Base-by-base conservation (phyloP, 805 yeast genomes). In the Ogataea siamensis region DNA sequence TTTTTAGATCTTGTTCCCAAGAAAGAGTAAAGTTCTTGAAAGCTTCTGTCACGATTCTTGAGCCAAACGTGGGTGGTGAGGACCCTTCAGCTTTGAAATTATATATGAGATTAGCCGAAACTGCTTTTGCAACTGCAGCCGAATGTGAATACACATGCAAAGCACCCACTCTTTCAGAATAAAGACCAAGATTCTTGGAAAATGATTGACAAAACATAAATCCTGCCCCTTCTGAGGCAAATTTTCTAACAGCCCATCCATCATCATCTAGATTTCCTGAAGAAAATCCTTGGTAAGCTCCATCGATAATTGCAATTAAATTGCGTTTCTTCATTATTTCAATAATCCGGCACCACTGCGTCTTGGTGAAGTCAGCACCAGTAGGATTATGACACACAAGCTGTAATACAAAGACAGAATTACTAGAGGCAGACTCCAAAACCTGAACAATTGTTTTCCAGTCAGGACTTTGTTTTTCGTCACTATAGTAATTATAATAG, bases 341-440 rank as follows among this genome's bases (percentile, higher is more conserved):
- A 53, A 81, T 71, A 21, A 86, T 80, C 57, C 70, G 64, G 38
- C 68, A 64, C 94, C 94, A 86, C 57, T 87, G 86, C 44, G 75
- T 82, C 15, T 63, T 62, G 10, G 87, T 76, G 42, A 88, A 87
- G 60, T 87, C 95, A 60, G 85, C 74, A 40, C 94, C 95, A 13
- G 95, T 87, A 37, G 95, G 95, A 68, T 87, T 87, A 67, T 87
- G 95, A 51, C 95, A 88, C 57, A 93, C 84, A 5, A 93, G 91
- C 61, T 87, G 95, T 46, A 87, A 72, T 39, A 87, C 70, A 25
- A 85, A 78, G 34, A 78, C 70, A 15, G 79, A 67, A 18, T 77
- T 80, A 17, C 63, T 63, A 13, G 72, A 72, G 18, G 78, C 79
- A 27, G 58, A 49, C 26, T 66, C 54, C 30, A 86, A n/a, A n/a